Percentiles rank a stretch among this genome's conserved stretches.
Evolutionary conservation across 2,329 filamentous ascomycete genomes (phyloP).

Genomic region (Acephala macrosclerotiorum): DNA sequence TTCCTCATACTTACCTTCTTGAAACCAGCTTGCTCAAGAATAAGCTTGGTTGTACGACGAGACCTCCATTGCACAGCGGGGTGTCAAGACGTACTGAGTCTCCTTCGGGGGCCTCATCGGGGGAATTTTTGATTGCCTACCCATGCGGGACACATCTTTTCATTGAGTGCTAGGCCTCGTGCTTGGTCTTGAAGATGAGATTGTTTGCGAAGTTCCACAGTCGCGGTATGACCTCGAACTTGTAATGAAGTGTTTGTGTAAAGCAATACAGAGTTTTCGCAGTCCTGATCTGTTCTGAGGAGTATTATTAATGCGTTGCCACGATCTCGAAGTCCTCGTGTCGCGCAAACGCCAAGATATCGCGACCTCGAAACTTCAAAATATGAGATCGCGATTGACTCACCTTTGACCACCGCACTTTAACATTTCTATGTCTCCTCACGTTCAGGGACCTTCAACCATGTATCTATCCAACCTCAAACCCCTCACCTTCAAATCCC

Average conservation of each 20-base stretch:
- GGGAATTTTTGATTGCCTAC: conserved; percentile 57
- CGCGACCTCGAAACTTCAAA: background rate
- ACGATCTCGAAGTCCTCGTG: background rate
- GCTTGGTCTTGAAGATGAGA: conserved; percentile 35
- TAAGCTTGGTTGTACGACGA: conserved; percentile 42
- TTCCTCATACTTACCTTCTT: conserved; percentile 49
- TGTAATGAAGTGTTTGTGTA: no score
- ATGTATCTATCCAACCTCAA: background rate
- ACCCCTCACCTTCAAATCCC: background rate
- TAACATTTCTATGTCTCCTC: background rate
- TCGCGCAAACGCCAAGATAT: background rate
- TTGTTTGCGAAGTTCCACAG: no score
- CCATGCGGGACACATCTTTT: conserved; percentile 31
- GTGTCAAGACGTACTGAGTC: conserved; percentile 49
- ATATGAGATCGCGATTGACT: conserved; percentile 8
- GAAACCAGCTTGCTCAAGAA: conserved; percentile 41
- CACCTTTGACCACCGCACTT: background rate
- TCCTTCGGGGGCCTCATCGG: conserved; percentile 54
- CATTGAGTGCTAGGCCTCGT: conserved; percentile 31
- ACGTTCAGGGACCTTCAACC: background rate
- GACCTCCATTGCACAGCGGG: conserved; percentile 66
- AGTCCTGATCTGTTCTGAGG: no score
- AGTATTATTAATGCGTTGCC: no score
- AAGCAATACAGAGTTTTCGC: no score
- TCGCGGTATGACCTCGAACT: no score